Evolutionary conservation across 345 rosid genomes (phyloP).

Genomic region (Populus euphratica): DNA sequence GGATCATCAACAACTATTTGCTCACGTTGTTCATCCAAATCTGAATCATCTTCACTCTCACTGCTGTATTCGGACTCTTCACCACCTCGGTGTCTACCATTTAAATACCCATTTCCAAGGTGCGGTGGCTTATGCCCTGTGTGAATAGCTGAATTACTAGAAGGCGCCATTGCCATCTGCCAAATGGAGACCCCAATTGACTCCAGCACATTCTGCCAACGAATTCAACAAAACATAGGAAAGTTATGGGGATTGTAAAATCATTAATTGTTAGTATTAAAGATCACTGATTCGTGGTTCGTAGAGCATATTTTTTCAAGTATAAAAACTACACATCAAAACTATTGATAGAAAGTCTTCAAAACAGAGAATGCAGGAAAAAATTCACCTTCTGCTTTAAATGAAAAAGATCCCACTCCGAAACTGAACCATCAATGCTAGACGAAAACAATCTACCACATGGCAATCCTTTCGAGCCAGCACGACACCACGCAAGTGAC

Average conservation of each 20-base stretch:
- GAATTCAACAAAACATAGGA: slow-evolving; percentile 8
- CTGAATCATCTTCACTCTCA: slow-evolving; percentile 59
- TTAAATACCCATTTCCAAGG: slow-evolving; percentile 50
- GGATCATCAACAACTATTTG: slow-evolving; percentile 36
- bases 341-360: not conserved
- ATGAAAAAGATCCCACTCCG: slow-evolving; percentile 83
- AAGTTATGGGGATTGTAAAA: not conserved
- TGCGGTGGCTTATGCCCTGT: slow-evolving; percentile 31
- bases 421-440: slow-evolving; percentile 76
- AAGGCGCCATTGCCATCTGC: slow-evolving; percentile 82
- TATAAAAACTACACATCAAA: not conserved
- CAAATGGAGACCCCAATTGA: slow-evolving; percentile 79
- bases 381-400: slow-evolving; percentile 72
- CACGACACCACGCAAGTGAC: slow-evolving; percentile 72
- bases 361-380: not conserved
- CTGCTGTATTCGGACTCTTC: slow-evolving; percentile 49
- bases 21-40: slow-evolving; percentile 39
- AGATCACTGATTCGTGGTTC: not conserved
- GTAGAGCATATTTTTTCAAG: not conserved
- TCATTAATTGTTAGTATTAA: not conserved
- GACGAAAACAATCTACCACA: slow-evolving; percentile 81
- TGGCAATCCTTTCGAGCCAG: slow-evolving; percentile 48
- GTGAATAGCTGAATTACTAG: slow-evolving; percentile 5
- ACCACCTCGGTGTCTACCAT: slow-evolving; percentile 31
- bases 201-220: slow-evolving; percentile 62